phyloP scores from a whole-genome alignment of 2,329 filamentous ascomycete species.

The Curvularia sp. region DNA sequence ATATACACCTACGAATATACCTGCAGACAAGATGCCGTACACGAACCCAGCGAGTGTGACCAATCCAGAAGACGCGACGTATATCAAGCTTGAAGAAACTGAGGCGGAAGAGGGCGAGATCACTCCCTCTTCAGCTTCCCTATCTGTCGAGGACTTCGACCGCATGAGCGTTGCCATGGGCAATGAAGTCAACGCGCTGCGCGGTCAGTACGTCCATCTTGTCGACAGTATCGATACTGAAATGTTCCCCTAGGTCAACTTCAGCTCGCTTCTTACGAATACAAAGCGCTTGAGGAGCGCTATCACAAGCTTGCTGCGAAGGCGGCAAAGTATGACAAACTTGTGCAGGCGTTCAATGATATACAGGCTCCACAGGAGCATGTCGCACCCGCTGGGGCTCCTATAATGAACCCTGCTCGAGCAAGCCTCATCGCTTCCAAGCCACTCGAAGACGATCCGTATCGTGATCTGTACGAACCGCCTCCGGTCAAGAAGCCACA shows the following conservation, averaged over 20 bases:
- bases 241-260: constrained; percentile 17
- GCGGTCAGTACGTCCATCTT: constrained; percentile 1
- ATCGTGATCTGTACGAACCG: constrained; percentile 27
- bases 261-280: constrained; percentile 20
- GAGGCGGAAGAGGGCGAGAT: constrained; percentile 11
- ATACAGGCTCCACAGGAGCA: not conserved
- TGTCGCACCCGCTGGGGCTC: not conserved
- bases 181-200: constrained; percentile 1
- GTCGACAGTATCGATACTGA: not conserved
- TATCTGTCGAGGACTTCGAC: constrained; percentile 6
- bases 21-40: not conserved
- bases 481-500: constrained; percentile 5
- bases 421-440: constrained; percentile 20
- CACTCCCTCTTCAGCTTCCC: constrained; percentile 9
- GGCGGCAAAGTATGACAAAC: constrained; percentile 24
- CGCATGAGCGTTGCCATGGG: not conserved
- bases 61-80: not conserved
- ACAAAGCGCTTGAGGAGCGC: constrained; percentile 18
- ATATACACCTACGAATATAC: not conserved
- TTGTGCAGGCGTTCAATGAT: constrained; percentile 17
- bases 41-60: not conserved
- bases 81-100: constrained; percentile 6
- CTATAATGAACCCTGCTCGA: constrained; percentile 25
- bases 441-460: constrained; percentile 19
- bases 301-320: constrained; percentile 16